A percentile compares a stretch with the other conserved stretches of the same genome.
These are phyloP conservation scores for Fusarium chaquense DNA, from an alignment of 2,329 filamentous ascomycete species.

Conservation along the genomic window DNA sequence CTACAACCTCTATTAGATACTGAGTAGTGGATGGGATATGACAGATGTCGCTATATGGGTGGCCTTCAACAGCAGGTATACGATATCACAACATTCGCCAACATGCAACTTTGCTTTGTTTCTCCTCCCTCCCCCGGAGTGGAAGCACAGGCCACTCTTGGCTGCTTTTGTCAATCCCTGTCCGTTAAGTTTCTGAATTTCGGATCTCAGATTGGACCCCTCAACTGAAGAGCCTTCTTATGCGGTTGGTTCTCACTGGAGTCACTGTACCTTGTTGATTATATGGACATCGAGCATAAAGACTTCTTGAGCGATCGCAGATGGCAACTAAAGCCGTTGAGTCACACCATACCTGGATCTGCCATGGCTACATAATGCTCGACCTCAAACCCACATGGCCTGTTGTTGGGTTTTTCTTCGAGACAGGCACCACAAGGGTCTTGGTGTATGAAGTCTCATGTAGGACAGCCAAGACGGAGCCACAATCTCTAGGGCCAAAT, in stretches of 20 bases:
- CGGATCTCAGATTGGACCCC: constrained; percentile 46
- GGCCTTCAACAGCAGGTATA: constrained; percentile 21
- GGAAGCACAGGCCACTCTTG: constrained; percentile 35
- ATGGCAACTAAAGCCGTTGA: constrained; percentile 38
- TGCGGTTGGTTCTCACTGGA: constrained; percentile 44
- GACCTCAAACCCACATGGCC: constrained; percentile 43
- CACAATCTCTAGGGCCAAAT: constrained; percentile 37
- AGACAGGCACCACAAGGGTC: constrained; percentile 34
- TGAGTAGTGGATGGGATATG: constrained; percentile 28
- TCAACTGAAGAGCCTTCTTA: constrained; percentile 32
- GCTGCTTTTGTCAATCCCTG: constrained; percentile 31
- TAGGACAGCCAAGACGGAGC: constrained; percentile 42
- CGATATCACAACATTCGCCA: constrained; percentile 18
- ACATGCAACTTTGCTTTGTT: constrained; percentile 33
- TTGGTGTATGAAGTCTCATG: constrained; percentile 36
- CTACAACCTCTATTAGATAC: constrained; percentile 21
- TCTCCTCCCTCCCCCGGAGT: constrained; percentile 15
- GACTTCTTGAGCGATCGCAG: constrained; percentile 29
- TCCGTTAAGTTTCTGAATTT: constrained; percentile 25
- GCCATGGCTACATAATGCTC: constrained; percentile 32
- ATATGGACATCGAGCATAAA: constrained; percentile 32
- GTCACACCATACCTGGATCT: constrained; percentile 46
- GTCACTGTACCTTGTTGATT: constrained; percentile 32
- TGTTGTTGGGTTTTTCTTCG: constrained; percentile 34
- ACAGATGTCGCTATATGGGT: constrained; percentile 32